Evolutionary conservation across 2,329 filamentous ascomycete genomes (phyloP).

Genomic region (Rhynchosporium secalis): DNA sequence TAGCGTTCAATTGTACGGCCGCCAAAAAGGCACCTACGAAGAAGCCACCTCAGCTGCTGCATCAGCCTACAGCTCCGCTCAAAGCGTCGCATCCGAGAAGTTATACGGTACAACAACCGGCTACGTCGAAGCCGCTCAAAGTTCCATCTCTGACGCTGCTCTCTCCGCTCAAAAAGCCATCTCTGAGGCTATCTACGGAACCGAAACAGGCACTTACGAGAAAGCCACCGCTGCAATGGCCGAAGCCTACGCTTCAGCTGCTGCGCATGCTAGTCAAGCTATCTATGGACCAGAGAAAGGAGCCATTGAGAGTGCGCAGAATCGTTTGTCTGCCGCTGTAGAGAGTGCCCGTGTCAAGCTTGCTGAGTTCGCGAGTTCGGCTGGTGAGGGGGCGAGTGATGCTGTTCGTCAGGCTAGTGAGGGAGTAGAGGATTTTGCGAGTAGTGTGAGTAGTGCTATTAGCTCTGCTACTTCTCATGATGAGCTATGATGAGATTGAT

Average conservation of each 20-base stretch:
- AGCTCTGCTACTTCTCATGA: conserved; percentile 49
- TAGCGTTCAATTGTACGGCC: conserved; percentile 57
- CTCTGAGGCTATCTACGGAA: conserved; percentile 57
- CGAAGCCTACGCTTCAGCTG: conserved; percentile 28
- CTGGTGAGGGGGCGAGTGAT: conserved; percentile 40
- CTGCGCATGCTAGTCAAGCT: conserved; percentile 27
- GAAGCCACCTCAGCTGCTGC: conserved; percentile 54
- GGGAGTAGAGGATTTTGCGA: conserved; percentile 49
- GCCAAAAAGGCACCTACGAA: conserved; percentile 53
- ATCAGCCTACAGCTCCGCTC: conserved; percentile 52
- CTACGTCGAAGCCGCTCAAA: conserved; percentile 54
- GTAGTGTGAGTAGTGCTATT: conserved; percentile 45
- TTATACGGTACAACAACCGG: conserved; percentile 55
- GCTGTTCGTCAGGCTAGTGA: conserved; percentile 42
- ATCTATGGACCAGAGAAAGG: conserved; percentile 36
- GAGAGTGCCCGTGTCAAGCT: conserved; percentile 36
- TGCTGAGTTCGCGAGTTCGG: conserved; percentile 31
- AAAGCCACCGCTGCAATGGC: conserved; percentile 28
- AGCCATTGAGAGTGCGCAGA: conserved; percentile 37
- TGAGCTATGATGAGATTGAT: conserved; percentile 47
- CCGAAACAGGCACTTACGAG: conserved; percentile 48
- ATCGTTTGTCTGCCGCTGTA: conserved; percentile 33
- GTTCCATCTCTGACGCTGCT: conserved; percentile 54
- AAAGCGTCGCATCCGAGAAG: conserved; percentile 51
- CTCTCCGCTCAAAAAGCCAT: conserved; percentile 56